Conservation (phyloP, 2,329 filamentous ascomycete genomes). For the Penicillium sp. region DNA sequence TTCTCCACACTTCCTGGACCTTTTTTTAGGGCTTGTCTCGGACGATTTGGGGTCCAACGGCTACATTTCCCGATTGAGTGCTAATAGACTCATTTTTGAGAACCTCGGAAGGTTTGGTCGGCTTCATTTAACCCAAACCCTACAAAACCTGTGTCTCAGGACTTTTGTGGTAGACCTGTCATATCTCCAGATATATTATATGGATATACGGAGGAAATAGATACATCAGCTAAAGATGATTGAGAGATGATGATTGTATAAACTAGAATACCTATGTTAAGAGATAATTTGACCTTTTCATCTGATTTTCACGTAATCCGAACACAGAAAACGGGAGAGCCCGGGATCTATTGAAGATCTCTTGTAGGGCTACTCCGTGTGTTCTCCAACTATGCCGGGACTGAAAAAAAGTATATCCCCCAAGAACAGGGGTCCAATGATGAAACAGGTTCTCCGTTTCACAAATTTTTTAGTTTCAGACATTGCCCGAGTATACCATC, state of each 20-base stretch:
- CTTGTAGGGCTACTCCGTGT: not conserved
- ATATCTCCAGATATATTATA: not conserved
- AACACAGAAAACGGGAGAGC: not conserved
- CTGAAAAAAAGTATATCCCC: not conserved
- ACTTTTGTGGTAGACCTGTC: not conserved
- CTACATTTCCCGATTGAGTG: not conserved
- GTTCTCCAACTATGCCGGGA: not conserved
- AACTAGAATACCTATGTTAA: not conserved
- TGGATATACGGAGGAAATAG: not conserved
- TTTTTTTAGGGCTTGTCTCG: not conserved
- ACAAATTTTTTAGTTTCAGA: not conserved
- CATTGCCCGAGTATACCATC: not conserved
- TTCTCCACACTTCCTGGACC: too few species aligned
- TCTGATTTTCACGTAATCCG: not conserved
- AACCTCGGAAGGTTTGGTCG: not conserved
- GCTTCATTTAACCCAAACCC: not conserved
- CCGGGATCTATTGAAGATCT: not conserved
- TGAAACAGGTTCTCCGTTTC: constrained; percentile 7
- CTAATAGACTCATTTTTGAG: not conserved
- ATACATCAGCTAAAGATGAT: not conserved
- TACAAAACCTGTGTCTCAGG: not conserved
- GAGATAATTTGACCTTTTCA: not conserved
- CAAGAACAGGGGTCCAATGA: not conserved
- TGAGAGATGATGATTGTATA: too few species aligned
- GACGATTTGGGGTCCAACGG: not conserved